These are phyloP conservation scores for sunflower (Helianthus annuus) DNA, from an alignment of 129 eudicot genomes.

Conservation along the genomic window DNA sequence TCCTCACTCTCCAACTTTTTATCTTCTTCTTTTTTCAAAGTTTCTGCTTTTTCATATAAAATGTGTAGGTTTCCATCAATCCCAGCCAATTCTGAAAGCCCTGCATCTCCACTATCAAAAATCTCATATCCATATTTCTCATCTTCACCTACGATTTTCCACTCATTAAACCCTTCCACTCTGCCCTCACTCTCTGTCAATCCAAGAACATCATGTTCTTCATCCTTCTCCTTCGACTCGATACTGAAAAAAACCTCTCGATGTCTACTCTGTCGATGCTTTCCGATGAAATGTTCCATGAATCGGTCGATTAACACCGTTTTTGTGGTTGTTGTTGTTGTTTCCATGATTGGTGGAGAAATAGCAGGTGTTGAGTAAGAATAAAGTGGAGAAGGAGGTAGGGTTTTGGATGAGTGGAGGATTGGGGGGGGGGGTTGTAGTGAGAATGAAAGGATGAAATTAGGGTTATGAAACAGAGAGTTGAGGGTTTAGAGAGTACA, in stretches of 20 bases:
- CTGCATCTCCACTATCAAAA: slow-evolving; percentile 43
- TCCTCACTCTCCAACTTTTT: slow-evolving; percentile 58
- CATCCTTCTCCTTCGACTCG: slow-evolving; percentile 21
- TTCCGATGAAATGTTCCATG: slow-evolving; percentile 59
- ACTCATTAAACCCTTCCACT: slow-evolving; percentile 39
- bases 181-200: slow-evolving; percentile 26
- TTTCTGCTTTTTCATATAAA: slow-evolving; percentile 11
- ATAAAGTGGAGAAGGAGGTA: neutral
- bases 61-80: slow-evolving; percentile 8
- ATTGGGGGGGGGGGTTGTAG: slow-evolving; percentile 5
- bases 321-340: neutral
- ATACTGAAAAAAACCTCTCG: slow-evolving; percentile 23
- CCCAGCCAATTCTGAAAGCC: slow-evolving; percentile 20
- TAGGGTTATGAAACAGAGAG: slow-evolving; percentile 47
- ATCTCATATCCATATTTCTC: slow-evolving; percentile 32
- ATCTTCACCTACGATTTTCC: slow-evolving; percentile 50
- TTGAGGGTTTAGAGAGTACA: slow-evolving; percentile 40
- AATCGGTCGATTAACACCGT: slow-evolving; percentile 18
- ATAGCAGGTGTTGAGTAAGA: slow-evolving; percentile 28
- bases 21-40: slow-evolving; percentile 43
- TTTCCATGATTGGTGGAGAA: slow-evolving; percentile 46
- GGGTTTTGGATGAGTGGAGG: slow-evolving; percentile 28
- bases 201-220: slow-evolving; percentile 31
- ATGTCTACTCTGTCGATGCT: slow-evolving; percentile 30
- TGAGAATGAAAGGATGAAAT: slow-evolving; percentile 47